Base-by-base conservation (phyloP, 2,329 filamentous ascomycete species). In the Sporothrix mexicana region DNA sequence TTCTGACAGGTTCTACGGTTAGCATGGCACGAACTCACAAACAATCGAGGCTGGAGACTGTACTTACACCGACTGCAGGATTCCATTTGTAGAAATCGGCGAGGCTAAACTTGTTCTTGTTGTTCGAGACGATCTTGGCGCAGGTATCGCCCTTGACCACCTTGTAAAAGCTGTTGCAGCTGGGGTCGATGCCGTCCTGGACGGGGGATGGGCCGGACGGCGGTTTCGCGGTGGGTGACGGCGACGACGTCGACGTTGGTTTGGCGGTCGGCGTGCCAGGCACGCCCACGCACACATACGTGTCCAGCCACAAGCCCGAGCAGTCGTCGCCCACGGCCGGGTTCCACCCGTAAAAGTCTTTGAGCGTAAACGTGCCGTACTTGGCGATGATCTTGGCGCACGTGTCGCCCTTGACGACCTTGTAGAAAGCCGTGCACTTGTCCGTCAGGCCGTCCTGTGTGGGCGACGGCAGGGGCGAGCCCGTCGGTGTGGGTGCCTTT, bases 181-280 rank as follows among this genome's bases (percentile, higher is more conserved):
- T 25, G 4, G 64, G n/a, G 7, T 36, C 45, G 64, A 68, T 49
- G 23, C 62, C 64, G 45, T 68, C 64, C 45, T 68, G 64, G 13
- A 51, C 45, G 43, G 64, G 64, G 7, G 41, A 12, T 41, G 61
- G 61, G 1, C 41, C 41, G 8, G 61, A 23, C 45, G 64, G 25
- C 8, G 64, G 64, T 36, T 62, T 62, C 25, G 55, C 25, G 5
- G 55, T 62, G 36, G 59, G 30, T 20, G 57, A 41, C 2, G 57
- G 57, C 4, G 30, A 2, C 25, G 57, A 41, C 4, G 5, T 3
- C 1, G 57, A 61, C 12, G 57, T 36, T 3, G 57, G 57, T 17
- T 41, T 61, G 62, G 17, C 45, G 2, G 64, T 68, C 13, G 62
- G 89, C 90, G 67, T 69, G 9, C 51, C 36, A 3, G 67, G 45